Evolutionary conservation across 331 rosid genomes (phyloP).

Genomic region (Rhamnella rubrinervis): DNA sequence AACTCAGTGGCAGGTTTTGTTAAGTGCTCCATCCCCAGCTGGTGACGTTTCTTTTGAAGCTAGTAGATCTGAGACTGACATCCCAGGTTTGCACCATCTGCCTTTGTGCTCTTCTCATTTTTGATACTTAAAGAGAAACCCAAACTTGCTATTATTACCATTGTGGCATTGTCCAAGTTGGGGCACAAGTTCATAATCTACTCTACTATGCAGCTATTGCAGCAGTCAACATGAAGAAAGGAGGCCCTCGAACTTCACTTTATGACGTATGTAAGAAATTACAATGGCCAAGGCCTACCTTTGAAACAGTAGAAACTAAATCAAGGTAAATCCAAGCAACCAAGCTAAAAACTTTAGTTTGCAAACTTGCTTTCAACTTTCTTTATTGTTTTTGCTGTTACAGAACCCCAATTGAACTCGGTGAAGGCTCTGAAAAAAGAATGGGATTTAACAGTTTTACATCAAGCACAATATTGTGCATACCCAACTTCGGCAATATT

Average conservation of each 20-base stretch:
- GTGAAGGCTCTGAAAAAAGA: conserved; percentile 47
- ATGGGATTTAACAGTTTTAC: conserved; percentile 52
- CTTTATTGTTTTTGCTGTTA: conserved; percentile 7
- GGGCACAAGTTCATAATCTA: no score
- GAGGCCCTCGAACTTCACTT: conserved; percentile 78
- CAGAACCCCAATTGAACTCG: conserved; percentile 48
- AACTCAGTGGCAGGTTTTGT: conserved; percentile 20
- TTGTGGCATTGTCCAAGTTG: no score
- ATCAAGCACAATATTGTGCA: conserved; percentile 56
- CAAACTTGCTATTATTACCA: not conserved
- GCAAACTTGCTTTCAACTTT: not conserved
- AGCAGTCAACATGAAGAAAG: conserved; percentile 65
- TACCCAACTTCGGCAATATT: conserved; percentile 57
- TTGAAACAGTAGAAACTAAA: conserved; percentile 50
- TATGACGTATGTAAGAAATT: conserved; percentile 59
- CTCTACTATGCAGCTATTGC: conserved; percentile 37
- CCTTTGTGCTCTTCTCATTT: conserved; percentile 9
- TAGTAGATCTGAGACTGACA: conserved; percentile 21
- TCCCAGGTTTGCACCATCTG: conserved; percentile 55
- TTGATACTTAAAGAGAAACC: not conserved
- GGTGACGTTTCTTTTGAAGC: conserved; percentile 25
- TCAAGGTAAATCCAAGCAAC: conserved; percentile 49
- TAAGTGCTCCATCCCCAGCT: conserved; percentile 12
- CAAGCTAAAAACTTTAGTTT: not conserved
- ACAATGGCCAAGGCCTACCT: conserved; percentile 80